Evolutionary conservation across 257 asterid genomes (phyloP).

Genomic region (Solanum lignicaule): DNA sequence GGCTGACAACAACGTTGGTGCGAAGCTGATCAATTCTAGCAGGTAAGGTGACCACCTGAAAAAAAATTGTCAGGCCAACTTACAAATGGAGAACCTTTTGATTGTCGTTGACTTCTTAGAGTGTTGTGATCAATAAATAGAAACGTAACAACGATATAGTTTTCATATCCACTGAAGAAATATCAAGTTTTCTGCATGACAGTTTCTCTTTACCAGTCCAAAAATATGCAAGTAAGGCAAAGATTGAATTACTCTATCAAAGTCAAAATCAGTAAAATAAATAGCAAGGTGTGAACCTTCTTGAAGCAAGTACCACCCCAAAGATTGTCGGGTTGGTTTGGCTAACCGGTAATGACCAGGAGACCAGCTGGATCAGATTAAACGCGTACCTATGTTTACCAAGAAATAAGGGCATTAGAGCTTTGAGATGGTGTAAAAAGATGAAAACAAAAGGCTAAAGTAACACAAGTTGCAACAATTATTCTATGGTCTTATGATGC

Average conservation of each 20-base stretch:
- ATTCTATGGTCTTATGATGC: neutral
- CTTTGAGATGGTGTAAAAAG: neutral
- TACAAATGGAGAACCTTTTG: neutral
- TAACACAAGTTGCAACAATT: neutral
- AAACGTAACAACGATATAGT: neutral
- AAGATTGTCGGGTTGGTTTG: slow-evolving; percentile 66
- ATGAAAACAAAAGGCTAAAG: neutral
- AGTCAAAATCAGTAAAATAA: neutral
- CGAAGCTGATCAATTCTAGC: slow-evolving; percentile 62
- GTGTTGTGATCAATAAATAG: neutral
- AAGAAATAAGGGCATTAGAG: neutral
- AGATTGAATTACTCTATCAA: neutral
- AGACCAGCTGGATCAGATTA: slow-evolving; percentile 80
- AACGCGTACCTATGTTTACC: slow-evolving; percentile 49
- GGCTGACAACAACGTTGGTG: slow-evolving; percentile 70
- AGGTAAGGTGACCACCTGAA: slow-evolving; percentile 61
- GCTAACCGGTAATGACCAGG: slow-evolving; percentile 68
- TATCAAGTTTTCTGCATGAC: neutral
- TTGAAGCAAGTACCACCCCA: slow-evolving; percentile 71
- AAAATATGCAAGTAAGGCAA: neutral
- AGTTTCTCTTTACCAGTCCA: neutral
- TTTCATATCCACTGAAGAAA: neutral
- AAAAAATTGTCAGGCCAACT: neutral
- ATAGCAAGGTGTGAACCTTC: slow-evolving; percentile 27
- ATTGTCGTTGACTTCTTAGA: neutral